Base-by-base conservation (phyloP, 2,329 filamentous ascomycete genomes). In the Aureobasidium sp. region DNA sequence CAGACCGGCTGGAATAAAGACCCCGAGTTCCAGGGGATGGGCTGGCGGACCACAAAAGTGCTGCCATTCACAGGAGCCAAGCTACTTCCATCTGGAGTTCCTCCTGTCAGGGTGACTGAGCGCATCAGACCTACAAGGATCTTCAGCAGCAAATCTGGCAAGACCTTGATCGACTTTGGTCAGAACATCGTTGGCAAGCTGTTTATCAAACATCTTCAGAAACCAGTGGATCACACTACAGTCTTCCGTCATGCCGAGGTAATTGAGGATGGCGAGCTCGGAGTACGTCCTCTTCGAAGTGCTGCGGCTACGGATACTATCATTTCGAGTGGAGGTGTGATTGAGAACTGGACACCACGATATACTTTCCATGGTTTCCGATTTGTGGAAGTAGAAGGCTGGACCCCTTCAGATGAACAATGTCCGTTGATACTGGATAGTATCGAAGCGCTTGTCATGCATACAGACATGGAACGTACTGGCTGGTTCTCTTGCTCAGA, bases 111-210 rank as follows among this genome's bases (percentile, higher is more conserved):
- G 15, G 67, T 70, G 5, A 70, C 70, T 0, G 68, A 76, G 64
- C 67, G 64, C 34, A 44, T 73, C 37, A 67, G 66, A 25, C 69
- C 73, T 0, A 53, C 64, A 3, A 53, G 69, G 1, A 69, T 75
- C 7, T 68, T 73, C 31, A 67, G 44, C 3, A 73, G 75, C 0
- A 71, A 73, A 0, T 75, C 76, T 0, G 79, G 80, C 5, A 81
- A 81, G 66, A 78, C 72, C 0, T 70, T 84, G 1, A 63, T 85
- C 36, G 82, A 85, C 64, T 84, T 85, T 68, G 82, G 82, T 1
- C 82, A 85, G 66, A 84, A 85, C 65, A 71, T 85, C 0, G 82
- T 84, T 0, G 83, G 83, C 1, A 76, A 75, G 65, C 61, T 84
- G 1, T 70, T 71, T 0, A 66, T 84, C 12, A 73, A 47, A 1